phyloP scores from a whole-genome alignment of 768 basidiomycete genomes.

The Polyporus arcularius region DNA sequence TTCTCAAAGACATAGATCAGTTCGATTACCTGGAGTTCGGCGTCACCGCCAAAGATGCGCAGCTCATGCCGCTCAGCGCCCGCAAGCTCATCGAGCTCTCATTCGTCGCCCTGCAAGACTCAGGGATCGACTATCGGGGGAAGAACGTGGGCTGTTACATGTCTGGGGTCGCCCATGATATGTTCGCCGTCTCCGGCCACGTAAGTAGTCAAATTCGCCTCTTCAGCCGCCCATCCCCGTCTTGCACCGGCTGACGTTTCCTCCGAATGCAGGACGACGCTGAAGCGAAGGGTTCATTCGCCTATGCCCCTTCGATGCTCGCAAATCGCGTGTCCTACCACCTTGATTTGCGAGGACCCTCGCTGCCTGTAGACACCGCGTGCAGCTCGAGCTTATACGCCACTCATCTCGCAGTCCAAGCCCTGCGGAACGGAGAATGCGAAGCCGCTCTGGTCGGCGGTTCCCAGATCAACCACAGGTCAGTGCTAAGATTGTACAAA shows the following conservation, averaged over 20 bases:
- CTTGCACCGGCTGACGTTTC: not conserved
- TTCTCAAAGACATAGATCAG: constrained; percentile 36
- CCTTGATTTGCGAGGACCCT: constrained; percentile 46
- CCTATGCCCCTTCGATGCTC: constrained; percentile 36
- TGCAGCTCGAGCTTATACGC: constrained; percentile 50
- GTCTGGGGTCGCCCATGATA: constrained; percentile 31
- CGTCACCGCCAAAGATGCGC: constrained; percentile 37
- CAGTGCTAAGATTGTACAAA: not conserved
- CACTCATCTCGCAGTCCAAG: constrained; percentile 49
- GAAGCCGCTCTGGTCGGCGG: constrained; percentile 50
- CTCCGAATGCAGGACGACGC: constrained; percentile 33
- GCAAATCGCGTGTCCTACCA: constrained; percentile 46
- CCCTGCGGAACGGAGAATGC: constrained; percentile 45
- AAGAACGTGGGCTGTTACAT: constrained; percentile 45
- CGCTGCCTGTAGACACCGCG: constrained; percentile 50
- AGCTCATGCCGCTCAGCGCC: constrained; percentile 34
- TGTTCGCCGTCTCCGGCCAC: constrained; percentile 4
- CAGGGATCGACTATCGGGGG: constrained; percentile 47
- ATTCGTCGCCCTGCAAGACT: constrained; percentile 47
- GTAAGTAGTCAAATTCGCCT: not conserved
- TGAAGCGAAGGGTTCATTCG: constrained; percentile 37
- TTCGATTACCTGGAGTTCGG: constrained; percentile 46
- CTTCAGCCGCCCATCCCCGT: not conserved
- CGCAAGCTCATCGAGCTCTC: constrained; percentile 40
- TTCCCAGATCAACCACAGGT: constrained; percentile 45